phyloP scores from a whole-genome alignment of 306 rosid genomes.

The Glycine soja region DNA sequence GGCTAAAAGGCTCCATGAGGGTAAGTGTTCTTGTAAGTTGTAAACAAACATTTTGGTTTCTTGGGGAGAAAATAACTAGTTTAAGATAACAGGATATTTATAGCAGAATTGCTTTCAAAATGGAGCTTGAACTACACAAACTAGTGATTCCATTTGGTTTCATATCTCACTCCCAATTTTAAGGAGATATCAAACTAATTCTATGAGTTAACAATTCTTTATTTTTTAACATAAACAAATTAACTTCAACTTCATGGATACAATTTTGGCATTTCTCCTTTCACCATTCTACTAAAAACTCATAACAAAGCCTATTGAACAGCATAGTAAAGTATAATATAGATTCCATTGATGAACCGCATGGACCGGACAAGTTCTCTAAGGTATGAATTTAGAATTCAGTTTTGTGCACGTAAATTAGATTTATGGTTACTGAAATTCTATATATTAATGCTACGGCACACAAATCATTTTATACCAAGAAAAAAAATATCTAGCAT shows the following conservation, averaged over 20 bases:
- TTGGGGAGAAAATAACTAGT: background rate
- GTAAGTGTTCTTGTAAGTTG: conserved; percentile 50
- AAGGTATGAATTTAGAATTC: background rate
- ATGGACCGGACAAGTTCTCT: background rate
- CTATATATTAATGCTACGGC: conserved; percentile 6
- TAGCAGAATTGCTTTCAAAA: too few species aligned
- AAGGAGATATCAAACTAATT: background rate
- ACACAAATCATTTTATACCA: background rate
- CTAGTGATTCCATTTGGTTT: background rate
- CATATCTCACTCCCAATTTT: background rate
- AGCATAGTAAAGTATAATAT: background rate
- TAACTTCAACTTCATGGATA: background rate
- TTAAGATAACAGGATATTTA: background rate
- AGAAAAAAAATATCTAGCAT: background rate
- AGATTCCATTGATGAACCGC: background rate
- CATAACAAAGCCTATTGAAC: background rate
- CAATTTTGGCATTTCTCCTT: background rate
- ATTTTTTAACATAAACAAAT: background rate
- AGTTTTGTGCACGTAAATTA: background rate
- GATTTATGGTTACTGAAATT: background rate
- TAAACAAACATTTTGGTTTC: background rate
- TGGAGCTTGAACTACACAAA: too few species aligned
- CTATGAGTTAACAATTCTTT: background rate
- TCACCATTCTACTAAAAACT: background rate
- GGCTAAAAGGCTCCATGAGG: conserved; percentile 69